Evolutionary conservation across 768 basidiomycete species (phyloP), one percentile per base, ranked within the genome.

Genomic region (Naganishia kalamii): DNA sequence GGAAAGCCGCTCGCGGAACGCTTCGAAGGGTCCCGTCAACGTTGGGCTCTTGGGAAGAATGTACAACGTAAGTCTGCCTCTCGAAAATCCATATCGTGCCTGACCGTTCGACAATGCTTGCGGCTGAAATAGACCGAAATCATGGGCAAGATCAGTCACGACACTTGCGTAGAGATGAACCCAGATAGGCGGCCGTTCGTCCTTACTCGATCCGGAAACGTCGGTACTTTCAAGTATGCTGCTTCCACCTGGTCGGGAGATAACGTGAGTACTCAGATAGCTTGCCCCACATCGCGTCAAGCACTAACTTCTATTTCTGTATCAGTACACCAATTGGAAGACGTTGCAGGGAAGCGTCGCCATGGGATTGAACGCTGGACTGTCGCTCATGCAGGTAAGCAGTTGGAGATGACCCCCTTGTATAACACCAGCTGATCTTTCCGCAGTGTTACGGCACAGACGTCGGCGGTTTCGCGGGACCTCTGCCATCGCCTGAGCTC

Each of bases 391-490:
- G 72, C 72, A 69, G 60, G 68, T 66, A 37, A 3, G 68, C 21
- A 17, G 13, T 49, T 7, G 23, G 21, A 27, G 40, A 19, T 1
- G 4, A 15, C 5, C 40, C 41, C 11, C n/a, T 65, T 19, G 40
- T 7, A 23, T 27, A 32, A 5, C 17, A 21, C 49, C 25, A 29
- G 21, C 49, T 10, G 1, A 37, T 15, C 37, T 52, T 33, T 21
- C n/a, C 43, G 60, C 63, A 71, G 54, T 65, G 70, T 3, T 71
- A 71, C 60, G 75, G 76, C 13, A 71, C 73, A 3, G 77, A 78
- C 50, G 68, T 78, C 25, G 77, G 77, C 7, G 77, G 77, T 0
- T 78, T 78, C 46, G 77, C 70, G 5, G 75, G 77, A 6, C 74
- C 70, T 1, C 63, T 76, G 10, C 77, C 77, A 7, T 60, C 66